Conservation (phyloP, 108 stramenopile species). For the Nitzschia sp. region DNA sequence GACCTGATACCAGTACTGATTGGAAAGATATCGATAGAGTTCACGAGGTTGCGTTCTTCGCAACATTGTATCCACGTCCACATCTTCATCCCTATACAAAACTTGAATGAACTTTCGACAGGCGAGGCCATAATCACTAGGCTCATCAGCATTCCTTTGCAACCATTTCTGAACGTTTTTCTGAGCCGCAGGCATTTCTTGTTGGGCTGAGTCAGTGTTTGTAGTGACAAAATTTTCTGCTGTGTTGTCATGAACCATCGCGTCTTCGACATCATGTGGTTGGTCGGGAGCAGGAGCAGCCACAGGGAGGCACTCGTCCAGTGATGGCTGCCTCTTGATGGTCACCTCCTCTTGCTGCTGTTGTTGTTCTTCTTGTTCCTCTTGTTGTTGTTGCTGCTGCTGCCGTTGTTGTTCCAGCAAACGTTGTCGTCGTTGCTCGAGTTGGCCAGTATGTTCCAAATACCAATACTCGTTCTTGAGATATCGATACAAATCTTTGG, state of each 20-base stretch:
- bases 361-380: neutral
- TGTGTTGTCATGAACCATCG: neutral
- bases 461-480: conserved; percentile 38
- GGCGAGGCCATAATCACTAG: conserved; percentile 26
- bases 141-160: conserved; percentile 28
- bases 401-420: neutral
- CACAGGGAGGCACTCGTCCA: neutral
- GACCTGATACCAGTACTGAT: conserved; percentile 32
- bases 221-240: neutral
- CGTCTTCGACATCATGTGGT: neutral
- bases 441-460: conserved; percentile 20
- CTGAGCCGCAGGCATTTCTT: neutral
- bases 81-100: conserved; percentile 30
- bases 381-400: neutral
- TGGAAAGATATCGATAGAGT: conserved; percentile 32
- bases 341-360: neutral
- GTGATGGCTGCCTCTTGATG: neutral
- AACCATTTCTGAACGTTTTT: conserved; percentile 21
- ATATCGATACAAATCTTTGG: conserved; percentile 29
- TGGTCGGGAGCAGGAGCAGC: neutral
- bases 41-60: conserved; percentile 13
- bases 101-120: conserved; percentile 18
- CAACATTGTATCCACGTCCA: conserved; percentile 29
- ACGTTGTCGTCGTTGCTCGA: neutral
- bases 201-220: neutral